phyloP scores from a whole-genome alignment of 2,329 filamentous ascomycete genomes.

The Diatrype stigma region DNA sequence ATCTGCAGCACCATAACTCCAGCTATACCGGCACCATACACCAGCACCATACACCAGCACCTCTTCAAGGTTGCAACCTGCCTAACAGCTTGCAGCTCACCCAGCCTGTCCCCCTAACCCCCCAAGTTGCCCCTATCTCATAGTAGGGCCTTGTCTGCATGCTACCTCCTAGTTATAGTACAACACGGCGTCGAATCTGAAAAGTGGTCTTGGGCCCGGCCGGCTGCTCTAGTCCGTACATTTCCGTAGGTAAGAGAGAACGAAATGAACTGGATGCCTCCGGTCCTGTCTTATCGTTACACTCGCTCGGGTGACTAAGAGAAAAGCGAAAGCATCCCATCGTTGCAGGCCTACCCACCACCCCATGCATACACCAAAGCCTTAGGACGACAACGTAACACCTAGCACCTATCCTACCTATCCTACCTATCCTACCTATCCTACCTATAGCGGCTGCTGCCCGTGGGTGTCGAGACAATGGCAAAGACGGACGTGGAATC shows the following conservation, averaged over 20 bases:
- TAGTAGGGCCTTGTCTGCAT: no score
- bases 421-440: conserved; percentile 24
- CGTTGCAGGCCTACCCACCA: not conserved
- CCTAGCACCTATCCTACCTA: conserved; percentile 15
- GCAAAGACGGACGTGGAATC: conserved; percentile 41
- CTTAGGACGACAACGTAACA: not conserved
- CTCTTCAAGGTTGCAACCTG: no score
- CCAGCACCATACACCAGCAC: no score
- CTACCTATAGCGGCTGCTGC: conserved; percentile 12
- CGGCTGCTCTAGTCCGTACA: no score
- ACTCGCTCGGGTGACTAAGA: conserved; percentile 5
- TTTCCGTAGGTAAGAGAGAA: not conserved
- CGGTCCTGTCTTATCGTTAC: conserved; percentile 11
- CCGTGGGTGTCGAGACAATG: conserved; percentile 21
- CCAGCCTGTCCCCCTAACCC: no score
- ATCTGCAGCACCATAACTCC: not conserved
- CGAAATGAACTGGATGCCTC: not conserved
- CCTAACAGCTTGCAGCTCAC: no score
- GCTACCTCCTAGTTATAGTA: no score
- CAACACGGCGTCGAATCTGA: no score
- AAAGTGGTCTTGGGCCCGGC: no score
- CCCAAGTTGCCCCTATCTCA: no score
- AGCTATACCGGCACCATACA: not conserved
- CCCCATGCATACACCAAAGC: not conserved
- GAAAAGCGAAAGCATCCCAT: not conserved